Evolutionary conservation across 768 basidiomycete genomes (phyloP).

Genomic region (Auricularia sp.): DNA sequence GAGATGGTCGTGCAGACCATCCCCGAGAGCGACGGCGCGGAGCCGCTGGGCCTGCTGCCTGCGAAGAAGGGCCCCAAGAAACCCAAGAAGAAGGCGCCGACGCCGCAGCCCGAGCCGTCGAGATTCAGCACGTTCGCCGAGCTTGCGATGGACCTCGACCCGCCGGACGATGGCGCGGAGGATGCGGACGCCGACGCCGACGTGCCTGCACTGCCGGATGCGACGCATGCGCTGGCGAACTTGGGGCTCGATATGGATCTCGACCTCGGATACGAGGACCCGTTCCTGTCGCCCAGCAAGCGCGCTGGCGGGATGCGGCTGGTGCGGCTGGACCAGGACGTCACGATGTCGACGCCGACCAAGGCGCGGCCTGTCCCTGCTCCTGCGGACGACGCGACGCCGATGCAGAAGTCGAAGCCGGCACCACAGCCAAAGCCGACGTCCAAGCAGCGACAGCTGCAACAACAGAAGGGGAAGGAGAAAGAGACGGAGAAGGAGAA

Average conservation of each 20-base stretch:
- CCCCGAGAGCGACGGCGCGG: neutral
- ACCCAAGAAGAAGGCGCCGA: constrained; percentile 29
- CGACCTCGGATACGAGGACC: neutral
- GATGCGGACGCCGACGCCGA: neutral
- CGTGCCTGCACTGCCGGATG: neutral
- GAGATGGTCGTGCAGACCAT: neutral
- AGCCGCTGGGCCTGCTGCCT: neutral
- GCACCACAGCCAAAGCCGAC: neutral
- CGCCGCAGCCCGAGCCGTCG: neutral
- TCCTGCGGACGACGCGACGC: too few relatives aligned
- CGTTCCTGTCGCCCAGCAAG: constrained; percentile 1
- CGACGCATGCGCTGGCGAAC: neutral
- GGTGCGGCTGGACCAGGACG: neutral
- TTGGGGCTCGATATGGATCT: neutral
- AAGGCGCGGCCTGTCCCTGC: neutral
- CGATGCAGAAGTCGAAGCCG: neutral
- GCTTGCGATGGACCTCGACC: neutral
- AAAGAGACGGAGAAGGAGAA: constrained; percentile 1
- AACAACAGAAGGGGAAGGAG: neutral
- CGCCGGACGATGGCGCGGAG: neutral
- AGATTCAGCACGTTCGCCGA: neutral
- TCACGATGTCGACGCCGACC: neutral
- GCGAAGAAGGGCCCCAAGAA: constrained; percentile 13
- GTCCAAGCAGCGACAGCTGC: neutral
- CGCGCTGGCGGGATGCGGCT: neutral